Conservation (phyloP, 2,329 filamentous ascomycete genomes). For the Exophiala dermatitidis region DNA sequence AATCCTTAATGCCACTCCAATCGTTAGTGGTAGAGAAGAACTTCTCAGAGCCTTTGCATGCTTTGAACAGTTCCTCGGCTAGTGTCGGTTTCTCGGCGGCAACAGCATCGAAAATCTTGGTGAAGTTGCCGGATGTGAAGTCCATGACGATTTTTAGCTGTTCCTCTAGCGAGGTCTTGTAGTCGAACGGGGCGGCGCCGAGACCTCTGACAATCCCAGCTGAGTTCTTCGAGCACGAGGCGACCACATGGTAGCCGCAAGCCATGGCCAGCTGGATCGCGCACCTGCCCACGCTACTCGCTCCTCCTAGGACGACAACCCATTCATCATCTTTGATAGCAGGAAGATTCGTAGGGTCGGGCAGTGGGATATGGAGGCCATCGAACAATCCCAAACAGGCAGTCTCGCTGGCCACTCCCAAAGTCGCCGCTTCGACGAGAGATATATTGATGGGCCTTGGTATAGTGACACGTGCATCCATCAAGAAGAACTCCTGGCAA, state of each 20-base stretch:
- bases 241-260: constrained; percentile 31
- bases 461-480: constrained; percentile 30
- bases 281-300: constrained; percentile 31
- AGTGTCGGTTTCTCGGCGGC: constrained; percentile 29
- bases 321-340: constrained; percentile 26
- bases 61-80: constrained; percentile 26
- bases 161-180: constrained; percentile 28
- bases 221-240: constrained; percentile 30
- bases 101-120: constrained; percentile 31
- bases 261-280: constrained; percentile 30
- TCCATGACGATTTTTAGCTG: constrained; percentile 28
- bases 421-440: constrained; percentile 29
- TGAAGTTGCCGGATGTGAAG: constrained; percentile 28
- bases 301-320: constrained; percentile 32
- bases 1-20: constrained; percentile 23
- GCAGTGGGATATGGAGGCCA: constrained; percentile 25
- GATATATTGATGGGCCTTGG: constrained; percentile 30
- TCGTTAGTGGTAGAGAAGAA: constrained; percentile 28
- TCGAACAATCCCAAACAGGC: constrained; percentile 27
- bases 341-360: constrained; percentile 21
- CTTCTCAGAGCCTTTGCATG: constrained; percentile 21
- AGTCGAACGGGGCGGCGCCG: constrained; percentile 31
- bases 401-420: constrained; percentile 28
- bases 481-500: constrained; percentile 32
- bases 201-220: constrained; percentile 28